Base-by-base conservation (phyloP, 768 basidiomycete species). In the Daedaleopsis sinensis region DNA sequence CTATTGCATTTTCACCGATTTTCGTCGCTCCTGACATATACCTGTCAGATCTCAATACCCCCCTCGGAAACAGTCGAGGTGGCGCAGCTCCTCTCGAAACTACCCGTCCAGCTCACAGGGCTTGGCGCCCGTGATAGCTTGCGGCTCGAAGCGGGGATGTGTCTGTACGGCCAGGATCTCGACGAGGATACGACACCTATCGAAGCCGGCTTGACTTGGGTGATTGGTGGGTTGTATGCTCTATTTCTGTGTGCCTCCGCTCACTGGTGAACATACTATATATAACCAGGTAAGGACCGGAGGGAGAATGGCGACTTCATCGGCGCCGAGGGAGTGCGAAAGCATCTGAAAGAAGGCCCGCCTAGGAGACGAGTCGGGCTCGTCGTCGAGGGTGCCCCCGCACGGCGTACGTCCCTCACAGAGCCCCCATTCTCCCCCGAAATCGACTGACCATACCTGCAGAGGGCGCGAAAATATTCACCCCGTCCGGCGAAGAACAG, bases 101-200 rank as follows among this genome's bases (percentile, higher is more conserved):
- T 85, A 44, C 75, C 87, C 2, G 91, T 97, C 2, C 87, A 92
- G 72, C 81, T 97, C 6, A 88, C 91, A 0, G 96, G 97, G 15
- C 84, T 99, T 5, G 96, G 93, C 27, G 93, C 96, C 4, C 84
- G 97, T 39, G 97, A 98, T 72, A 93, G 90, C 64, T 78, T 99
- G n/a, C 85, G 96, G 23, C 79, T 98, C 44, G 97, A 98, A 75
- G 96, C 96, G 0, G 96, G 96, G 12, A 89, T 98, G 87, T 98
- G 96, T 74, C 79, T 99, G 36, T 97, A 98, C 70, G 97, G 97
- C 0, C 88, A 93, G 66, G 96, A 98, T 68, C 78, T 98, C 16
- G 90, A 96, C 72, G 96, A 98, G 74, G 78, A 79, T 47, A 93
- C 89, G 2, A 86, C 86, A 0, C 93, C 94, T 0, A 86, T 97